Percentiles rank a stretch among this genome's conserved stretches.
These are phyloP conservation scores for Auriscalpium vulgare DNA, from an alignment of 768 basidiomycete species.

Conservation along the genomic window DNA sequence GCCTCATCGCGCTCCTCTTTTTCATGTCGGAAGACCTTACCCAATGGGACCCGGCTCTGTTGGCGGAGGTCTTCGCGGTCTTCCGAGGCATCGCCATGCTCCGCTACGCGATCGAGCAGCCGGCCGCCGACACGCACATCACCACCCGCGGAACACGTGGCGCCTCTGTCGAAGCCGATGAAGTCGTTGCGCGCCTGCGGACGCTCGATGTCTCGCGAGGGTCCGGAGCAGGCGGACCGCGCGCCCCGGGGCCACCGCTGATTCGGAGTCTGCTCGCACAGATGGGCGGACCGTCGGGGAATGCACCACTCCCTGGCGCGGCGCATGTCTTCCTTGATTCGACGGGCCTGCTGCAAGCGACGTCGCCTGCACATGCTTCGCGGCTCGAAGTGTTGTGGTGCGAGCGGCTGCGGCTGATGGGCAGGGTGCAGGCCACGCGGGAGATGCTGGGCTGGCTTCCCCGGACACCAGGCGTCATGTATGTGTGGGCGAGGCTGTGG, in stretches of 20 bases:
- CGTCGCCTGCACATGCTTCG: slow-evolving; percentile 60
- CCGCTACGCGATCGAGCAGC: slow-evolving; percentile 51
- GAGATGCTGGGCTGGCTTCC: slow-evolving; percentile 75
- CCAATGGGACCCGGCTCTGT: slow-evolving; percentile 53
- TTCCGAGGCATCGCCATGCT: slow-evolving; percentile 74
- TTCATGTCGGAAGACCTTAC: slow-evolving; percentile 60
- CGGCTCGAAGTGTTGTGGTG: slow-evolving; percentile 66
- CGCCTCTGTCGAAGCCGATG: slow-evolving; percentile 35
- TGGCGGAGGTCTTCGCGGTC: slow-evolving; percentile 71
- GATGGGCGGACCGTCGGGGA: slow-evolving; percentile 28
- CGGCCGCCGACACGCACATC: slow-evolving; percentile 32
- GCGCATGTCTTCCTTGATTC: slow-evolving; percentile 67
- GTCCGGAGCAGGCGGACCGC: not conserved
- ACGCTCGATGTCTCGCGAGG: slow-evolving; percentile 62
- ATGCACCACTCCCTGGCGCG: slow-evolving; percentile 43
- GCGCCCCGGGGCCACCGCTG: slow-evolving; percentile 39
- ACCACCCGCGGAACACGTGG: slow-evolving; percentile 22
- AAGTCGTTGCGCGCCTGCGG: slow-evolving; percentile 53
- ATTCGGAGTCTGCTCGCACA: slow-evolving; percentile 54
- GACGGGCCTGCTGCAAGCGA: slow-evolving; percentile 58
- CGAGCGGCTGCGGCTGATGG: slow-evolving; percentile 55
- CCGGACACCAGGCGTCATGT: slow-evolving; percentile 64
- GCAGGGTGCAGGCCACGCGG: slow-evolving; percentile 50
- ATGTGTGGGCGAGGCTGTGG: slow-evolving; percentile 63
- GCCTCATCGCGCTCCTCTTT: slow-evolving; percentile 59